These are phyloP conservation scores for Colletotrichum costaricense DNA, from an alignment of 2,329 filamentous ascomycete genomes.

Conservation along the genomic window DNA sequence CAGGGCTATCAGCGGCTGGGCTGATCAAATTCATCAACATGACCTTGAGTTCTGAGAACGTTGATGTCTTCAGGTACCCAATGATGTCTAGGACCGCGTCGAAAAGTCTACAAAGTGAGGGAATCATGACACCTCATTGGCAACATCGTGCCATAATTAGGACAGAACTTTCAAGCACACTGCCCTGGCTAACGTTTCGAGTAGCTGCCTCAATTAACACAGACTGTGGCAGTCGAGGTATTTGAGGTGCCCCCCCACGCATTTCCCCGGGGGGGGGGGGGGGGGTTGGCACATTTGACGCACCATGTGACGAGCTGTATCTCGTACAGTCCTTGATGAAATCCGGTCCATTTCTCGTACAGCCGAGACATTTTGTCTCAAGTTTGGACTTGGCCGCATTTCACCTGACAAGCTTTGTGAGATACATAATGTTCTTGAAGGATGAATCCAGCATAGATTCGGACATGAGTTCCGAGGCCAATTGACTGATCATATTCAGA, in stretches of 20 bases:
- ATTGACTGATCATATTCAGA: background rate
- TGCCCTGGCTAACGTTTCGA: background rate
- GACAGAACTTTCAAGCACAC: background rate
- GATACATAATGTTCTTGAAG: background rate
- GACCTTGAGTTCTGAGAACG: background rate
- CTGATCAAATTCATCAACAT: background rate
- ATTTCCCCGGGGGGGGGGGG: no score
- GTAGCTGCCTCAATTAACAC: background rate
- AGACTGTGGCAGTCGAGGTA: no score
- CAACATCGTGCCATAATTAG: no score
- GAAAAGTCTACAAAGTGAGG: background rate
- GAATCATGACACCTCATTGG: background rate
- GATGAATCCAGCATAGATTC: background rate
- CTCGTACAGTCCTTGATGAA: conserved; percentile 15
- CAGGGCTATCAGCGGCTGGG: no score
- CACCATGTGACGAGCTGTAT: background rate
- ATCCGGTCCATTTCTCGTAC: conserved; percentile 7
- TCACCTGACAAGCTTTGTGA: background rate
- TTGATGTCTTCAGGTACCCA: background rate
- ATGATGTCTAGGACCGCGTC: background rate
- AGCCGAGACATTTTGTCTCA: background rate
- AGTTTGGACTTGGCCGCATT: background rate
- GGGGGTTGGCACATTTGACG: background rate
- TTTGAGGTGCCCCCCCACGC: no score
- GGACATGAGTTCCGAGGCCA: background rate